Base-by-base conservation (phyloP, 2,329 filamentous ascomycete species). In the Penicillium olsonii region DNA sequence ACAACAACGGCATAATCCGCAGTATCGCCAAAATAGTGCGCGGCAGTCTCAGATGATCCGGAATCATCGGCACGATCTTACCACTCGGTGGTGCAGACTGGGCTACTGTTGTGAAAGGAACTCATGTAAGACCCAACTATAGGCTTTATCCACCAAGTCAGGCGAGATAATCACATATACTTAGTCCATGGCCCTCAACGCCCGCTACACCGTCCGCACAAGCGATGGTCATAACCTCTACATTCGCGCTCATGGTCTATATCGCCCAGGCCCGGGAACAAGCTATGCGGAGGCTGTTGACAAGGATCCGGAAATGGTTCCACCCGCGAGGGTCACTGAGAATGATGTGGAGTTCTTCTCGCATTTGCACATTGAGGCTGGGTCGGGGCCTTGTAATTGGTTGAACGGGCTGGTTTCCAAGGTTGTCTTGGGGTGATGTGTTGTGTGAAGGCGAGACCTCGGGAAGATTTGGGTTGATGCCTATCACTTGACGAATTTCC, bases 301-400 rank as follows among this genome's bases (percentile, higher is more conserved):
- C 2, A 40, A 39, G 2, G 39, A 60, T 31, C 52, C 50, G 2
- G 33, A 5, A 3, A 48, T 48, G 12, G 26, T 47, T 6, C 59
- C 61, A 4, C 56, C 55, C 14, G 15, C 47, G 0, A 60, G 41
- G 0, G 54, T 61, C 2, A 54, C 56, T 2, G 58, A 63, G 24
- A 55, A 60, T n/a, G 52, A 63, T 37, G 55, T 63, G 3, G 57
- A 62, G 29, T 63, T 64, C 40, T 64, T 64, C 24, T 62, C 56
- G 0, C 62, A 65, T 54, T 15, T 65, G 10, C 48, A 56, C 4
- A 39, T 64, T 17, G 55, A 63, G 39, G 41, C 59, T 2, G 59
- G 60, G 1, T 46, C 55, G 1, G 57, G 57, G 1, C 56, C 47
- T 8, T 60, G 59, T 34, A 60, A 61, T 20, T 65, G 60, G 60